phyloP scores from a whole-genome alignment of 805 yeast species.

The Lipomyces starkeyi region DNA sequence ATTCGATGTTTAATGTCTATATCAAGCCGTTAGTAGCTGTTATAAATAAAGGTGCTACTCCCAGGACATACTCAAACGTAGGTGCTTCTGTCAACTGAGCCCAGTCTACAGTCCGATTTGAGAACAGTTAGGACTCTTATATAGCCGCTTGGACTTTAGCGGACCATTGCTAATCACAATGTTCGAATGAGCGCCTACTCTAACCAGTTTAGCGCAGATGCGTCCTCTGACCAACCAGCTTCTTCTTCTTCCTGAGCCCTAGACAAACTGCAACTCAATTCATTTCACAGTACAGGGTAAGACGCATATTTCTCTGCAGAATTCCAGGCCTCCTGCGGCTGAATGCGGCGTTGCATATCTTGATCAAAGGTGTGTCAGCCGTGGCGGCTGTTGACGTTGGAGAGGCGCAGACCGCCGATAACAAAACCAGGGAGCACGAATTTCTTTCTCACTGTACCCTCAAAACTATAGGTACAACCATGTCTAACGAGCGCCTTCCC shows the following conservation, averaged over 20 bases:
- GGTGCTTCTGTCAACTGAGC: not conserved
- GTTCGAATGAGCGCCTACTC: constrained; percentile 1
- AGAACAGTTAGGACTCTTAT: not conserved
- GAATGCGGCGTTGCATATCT: too few species aligned
- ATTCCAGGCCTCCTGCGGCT: not conserved
- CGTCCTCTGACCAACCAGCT: not conserved
- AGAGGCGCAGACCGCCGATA: too few species aligned
- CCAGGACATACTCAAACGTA: not conserved
- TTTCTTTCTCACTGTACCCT: not conserved
- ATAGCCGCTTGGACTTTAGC: not conserved
- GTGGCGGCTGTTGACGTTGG: too few species aligned
- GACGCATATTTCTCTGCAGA: not conserved
- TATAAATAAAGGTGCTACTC: not conserved
- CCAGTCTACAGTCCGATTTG: not conserved
- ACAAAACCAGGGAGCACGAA: not conserved
- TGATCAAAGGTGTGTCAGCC: too few species aligned
- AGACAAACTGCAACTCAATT: not conserved
- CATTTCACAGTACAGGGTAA: not conserved
- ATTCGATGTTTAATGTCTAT: not conserved
- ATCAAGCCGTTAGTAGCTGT: not conserved
- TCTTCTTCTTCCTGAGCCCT: not conserved
- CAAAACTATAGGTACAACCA: not conserved
- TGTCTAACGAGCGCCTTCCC: not conserved
- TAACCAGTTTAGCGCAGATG: not conserved
- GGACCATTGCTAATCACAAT: not conserved